Percentiles rank a stretch among this genome's conserved stretches.
These are phyloP conservation scores for Clitopilus passeckerianus DNA, from an alignment of 768 basidiomycete genomes.

Conservation along the genomic window DNA sequence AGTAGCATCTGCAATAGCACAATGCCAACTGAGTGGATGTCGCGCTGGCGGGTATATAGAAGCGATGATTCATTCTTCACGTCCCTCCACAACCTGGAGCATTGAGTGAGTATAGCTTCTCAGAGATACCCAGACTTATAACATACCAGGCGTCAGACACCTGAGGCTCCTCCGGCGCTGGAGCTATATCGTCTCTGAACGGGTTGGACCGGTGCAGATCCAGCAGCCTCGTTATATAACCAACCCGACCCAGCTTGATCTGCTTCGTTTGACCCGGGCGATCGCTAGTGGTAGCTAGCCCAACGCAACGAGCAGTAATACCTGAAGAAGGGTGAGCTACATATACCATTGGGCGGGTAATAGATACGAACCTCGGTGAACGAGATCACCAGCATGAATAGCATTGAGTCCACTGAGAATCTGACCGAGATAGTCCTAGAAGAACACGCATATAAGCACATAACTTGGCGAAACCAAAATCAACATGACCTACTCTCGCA, in stretches of 20 bases:
- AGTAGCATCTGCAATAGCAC: constrained; percentile 81
- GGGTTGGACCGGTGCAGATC: constrained; percentile 86
- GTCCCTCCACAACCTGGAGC: constrained; percentile 67
- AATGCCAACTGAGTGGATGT: constrained; percentile 79
- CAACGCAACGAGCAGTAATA: constrained; percentile 55
- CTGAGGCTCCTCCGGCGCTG: constrained; percentile 25
- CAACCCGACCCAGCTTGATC: constrained; percentile 71
- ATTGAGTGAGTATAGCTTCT: not conserved
- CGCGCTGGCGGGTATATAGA: constrained; percentile 69
- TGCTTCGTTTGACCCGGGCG: constrained; percentile 50
- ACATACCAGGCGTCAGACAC: constrained; percentile 43
- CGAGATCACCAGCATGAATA: constrained; percentile 57
- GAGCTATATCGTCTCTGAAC: constrained; percentile 40
- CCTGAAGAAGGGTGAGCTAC: constrained; percentile 27
- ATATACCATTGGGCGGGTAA: too few relatives aligned
- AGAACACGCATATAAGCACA: not conserved
- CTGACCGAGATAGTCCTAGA: constrained; percentile 71
- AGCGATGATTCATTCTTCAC: constrained; percentile 73
- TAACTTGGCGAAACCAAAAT: not conserved
- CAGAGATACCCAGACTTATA: not conserved
- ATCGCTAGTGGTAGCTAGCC: constrained; percentile 44
- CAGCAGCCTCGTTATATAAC: constrained; percentile 65
- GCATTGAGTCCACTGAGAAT: constrained; percentile 66
- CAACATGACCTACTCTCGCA: constrained; percentile 39
- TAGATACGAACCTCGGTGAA: constrained; percentile 59